Base-by-base conservation (phyloP, 2,329 filamentous ascomycete genomes). In the Sporothrix phasma region DNA sequence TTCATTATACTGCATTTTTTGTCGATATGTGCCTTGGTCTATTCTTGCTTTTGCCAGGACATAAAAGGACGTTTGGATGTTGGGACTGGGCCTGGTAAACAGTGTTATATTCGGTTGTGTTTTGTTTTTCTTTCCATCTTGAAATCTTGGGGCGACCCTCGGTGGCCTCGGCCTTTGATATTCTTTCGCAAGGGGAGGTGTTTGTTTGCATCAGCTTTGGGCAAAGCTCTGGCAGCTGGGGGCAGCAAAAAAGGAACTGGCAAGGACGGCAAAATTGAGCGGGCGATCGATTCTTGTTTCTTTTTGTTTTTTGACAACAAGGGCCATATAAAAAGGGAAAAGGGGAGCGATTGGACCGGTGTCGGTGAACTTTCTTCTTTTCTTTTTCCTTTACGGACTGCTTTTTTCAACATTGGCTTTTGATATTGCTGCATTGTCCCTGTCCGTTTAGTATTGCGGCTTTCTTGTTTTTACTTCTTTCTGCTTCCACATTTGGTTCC, bases 231-330 rank as follows among this genome's bases (percentile, higher is more conserved):
- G 62, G 66, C 62, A 64, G 67, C 64, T 65, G 66, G 64, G 66
- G 65, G 64, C 17, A 6, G 19, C 45, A 59, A 59, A 67, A 61
- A 62, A 45, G 61, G 65, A 59, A 45, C 43, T 61, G 66, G 65
- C 61, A 65, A n/a, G 67, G 67, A 67, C 47, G 66, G 67, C 58
- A 68, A 66, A 67, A 65, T 63, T 64, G 66, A 66, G 65, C 65
- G 62, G 64, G 66, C 65, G 63, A 65, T 65, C 58, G 41, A 34
- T 49, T 46, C 49, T 47, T 47, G 15, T 61, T 46, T 37, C n/a
- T n/a, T n/a, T n/a, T n/a, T n/a, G n/a, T n/a, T n/a, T n/a, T n/a
- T n/a, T n/a, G n/a, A 51, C 43, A 59, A 60, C 64, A 63, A 61
- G 51, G 67, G 64, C 63, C 56, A 63, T 64, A 61, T 65, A 66